A percentile compares a stretch with the other conserved stretches of the same genome.
phyloP scores from a whole-genome alignment of 345 rosid genomes.

The Trapa bicornis region DNA sequence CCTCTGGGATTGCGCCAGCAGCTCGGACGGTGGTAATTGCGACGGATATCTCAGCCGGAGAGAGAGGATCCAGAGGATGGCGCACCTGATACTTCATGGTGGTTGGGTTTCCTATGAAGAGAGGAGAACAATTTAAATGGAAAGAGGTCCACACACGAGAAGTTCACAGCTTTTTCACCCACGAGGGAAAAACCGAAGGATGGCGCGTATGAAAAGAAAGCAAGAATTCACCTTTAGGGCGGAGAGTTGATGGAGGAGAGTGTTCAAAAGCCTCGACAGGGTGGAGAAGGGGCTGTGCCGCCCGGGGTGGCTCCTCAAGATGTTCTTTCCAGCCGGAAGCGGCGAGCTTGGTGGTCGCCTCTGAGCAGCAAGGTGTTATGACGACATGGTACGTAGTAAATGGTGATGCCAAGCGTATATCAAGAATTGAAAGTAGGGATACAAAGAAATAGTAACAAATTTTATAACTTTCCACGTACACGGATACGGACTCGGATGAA shows the following conservation, averaged over 20 bases:
- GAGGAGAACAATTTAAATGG: too few relatives aligned
- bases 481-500: too few relatives aligned
- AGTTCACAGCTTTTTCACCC: neutral
- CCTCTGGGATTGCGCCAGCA: slow-evolving; percentile 74
- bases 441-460: too few relatives aligned
- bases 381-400: too few relatives aligned
- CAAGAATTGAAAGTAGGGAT: too few relatives aligned
- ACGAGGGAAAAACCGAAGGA: neutral
- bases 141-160: neutral
- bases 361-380: slow-evolving; percentile 26
- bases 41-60: slow-evolving; percentile 69
- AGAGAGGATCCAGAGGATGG: slow-evolving; percentile 70
- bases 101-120: slow-evolving; percentile 29
- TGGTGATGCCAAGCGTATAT: too few relatives aligned
- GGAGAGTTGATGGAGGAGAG: slow-evolving; percentile 24
- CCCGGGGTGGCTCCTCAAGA: slow-evolving; percentile 18
- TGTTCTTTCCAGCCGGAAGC: slow-evolving; percentile 31
- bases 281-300: slow-evolving; percentile 23
- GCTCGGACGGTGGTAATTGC: slow-evolving; percentile 74
- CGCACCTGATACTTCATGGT: slow-evolving; percentile 52
- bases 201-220: neutral
- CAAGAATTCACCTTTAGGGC: slow-evolving; percentile 28
- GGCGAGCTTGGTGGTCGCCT: slow-evolving; percentile 1
- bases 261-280: slow-evolving; percentile 38
- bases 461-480: too few relatives aligned